Base-by-base conservation (phyloP, 768 basidiomycete genomes). In the Favolaschia claudopus region DNA sequence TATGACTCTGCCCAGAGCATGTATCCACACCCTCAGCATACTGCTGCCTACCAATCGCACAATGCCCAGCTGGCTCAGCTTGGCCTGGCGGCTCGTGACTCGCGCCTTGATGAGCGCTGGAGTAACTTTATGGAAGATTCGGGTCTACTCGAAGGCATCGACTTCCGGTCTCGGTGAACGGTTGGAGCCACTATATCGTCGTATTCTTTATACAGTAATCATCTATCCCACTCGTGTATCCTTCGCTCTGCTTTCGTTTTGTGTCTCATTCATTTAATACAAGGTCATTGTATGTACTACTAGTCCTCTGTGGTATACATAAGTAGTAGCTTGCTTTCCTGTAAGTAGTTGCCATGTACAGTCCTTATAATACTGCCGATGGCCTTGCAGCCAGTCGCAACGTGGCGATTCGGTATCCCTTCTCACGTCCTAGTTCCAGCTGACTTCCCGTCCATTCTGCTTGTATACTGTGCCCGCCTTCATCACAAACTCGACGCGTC, bases 41-140 rank as follows among this genome's bases (percentile, higher is more conserved):
- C 51, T 2, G 67, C 60, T 27, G 55, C 66, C 8, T 67, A 66
- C 28, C 67, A 74, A 17, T 69, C 74, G 25, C 66, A 74, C 39
- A 56, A 66, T 39, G 61, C 78, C 17, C 85, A 86, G 49, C 72
- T 89, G 17, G 82, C 85, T 0, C 80, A 85, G 52, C 77, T 90
- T 4, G 89, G 89, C 7, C 73, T 90, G 24, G 85, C 85, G 5
- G 75, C 86, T 10, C 75, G 83, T 22, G 81, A 82, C 57, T 83
- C 84, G 39, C 73, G 83, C 33, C 65, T 87, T 34, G 84, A 85
- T 47, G 83, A 84, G 65, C 74, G 84, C 22, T 88, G 86, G 86
- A 80, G 80, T 52, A 81, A 80, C 27, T 87, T 88, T 65, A 84
- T 88, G 84, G 81, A 82, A 22, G 82, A 86, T 52, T 83, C 81